A percentile compares a stretch with the other conserved stretches of the same genome.
Conservation (phyloP, 1,139 yeast species). For the Blastobotrys malaysiensis region DNA sequence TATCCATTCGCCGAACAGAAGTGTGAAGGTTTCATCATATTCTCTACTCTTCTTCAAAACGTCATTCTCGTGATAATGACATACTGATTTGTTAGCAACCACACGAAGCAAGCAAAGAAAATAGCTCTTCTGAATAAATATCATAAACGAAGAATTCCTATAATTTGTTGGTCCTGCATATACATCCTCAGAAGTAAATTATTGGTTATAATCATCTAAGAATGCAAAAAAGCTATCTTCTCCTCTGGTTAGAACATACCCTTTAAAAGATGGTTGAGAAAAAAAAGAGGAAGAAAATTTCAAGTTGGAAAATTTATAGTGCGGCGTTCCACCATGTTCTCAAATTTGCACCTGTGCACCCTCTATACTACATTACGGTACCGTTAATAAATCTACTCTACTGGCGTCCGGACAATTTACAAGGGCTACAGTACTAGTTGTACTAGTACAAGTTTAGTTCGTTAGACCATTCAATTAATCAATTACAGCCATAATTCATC, state of each 20-base stretch:
- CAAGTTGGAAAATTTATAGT: background rate
- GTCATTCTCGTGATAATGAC: background rate
- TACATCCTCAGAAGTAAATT: slow-evolving; percentile 50
- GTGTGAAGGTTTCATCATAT: slow-evolving; percentile 26
- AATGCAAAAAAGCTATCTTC: background rate
- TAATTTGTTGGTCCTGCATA: slow-evolving; percentile 55
- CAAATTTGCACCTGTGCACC: background rate
- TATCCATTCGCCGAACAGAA: slow-evolving; percentile 50
- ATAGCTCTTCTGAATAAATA: slow-evolving; percentile 16
- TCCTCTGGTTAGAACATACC: background rate
- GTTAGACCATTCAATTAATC: background rate
- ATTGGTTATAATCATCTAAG: slow-evolving; percentile 33
- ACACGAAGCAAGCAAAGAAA: background rate
- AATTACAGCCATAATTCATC: background rate
- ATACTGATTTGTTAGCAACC: background rate
- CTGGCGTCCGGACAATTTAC: no score
- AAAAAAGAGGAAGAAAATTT: slow-evolving; percentile 1
- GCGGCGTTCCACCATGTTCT: background rate
- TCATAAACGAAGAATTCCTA: slow-evolving; percentile 68
- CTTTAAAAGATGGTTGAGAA: background rate
- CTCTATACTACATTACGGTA: no score
- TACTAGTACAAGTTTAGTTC: background rate
- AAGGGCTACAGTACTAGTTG: no score
- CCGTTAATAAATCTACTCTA: no score
- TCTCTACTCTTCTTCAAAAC: slow-evolving; percentile 6